phyloP scores from a whole-genome alignment of 1,284 basidiomycete species.

The Farysia itapuensis region DNA sequence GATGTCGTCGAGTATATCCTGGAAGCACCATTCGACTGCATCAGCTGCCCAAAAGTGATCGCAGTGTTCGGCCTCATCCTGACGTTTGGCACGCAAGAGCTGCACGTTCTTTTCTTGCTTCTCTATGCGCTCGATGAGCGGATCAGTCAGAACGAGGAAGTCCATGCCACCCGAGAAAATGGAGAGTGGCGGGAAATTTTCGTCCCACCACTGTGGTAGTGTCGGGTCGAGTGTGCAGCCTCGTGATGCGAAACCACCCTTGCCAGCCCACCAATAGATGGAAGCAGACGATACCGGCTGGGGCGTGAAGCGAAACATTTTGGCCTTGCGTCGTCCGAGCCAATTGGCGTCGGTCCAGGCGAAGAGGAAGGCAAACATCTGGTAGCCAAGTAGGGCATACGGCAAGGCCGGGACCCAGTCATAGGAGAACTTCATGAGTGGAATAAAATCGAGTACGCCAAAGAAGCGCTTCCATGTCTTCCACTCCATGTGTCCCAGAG shows the following conservation, averaged over 20 bases:
- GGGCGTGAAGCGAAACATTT: conserved; percentile 70
- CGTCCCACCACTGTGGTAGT: conserved; percentile 65
- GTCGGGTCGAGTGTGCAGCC: conserved; percentile 66
- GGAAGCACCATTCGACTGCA: conserved; percentile 67
- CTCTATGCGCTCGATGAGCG: conserved; percentile 48
- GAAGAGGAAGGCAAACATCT: conserved; percentile 68
- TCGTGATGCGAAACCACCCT: conserved; percentile 67
- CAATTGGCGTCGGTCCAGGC: conserved; percentile 70
- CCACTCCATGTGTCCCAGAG: conserved; percentile 62
- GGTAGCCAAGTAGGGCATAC: conserved; percentile 60
- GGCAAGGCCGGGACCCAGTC: conserved; percentile 65
- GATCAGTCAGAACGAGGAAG: conserved; percentile 53
- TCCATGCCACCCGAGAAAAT: conserved; percentile 64
- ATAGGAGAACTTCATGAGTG: conserved; percentile 67
- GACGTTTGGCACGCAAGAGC: conserved; percentile 64
- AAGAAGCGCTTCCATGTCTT: conserved; percentile 66
- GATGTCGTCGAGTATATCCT: conserved; percentile 58
- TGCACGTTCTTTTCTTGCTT: conserved; percentile 61
- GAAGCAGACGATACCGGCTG: conserved; percentile 66
- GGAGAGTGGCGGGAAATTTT: conserved; percentile 67
- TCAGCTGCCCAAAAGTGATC: conserved; percentile 67
- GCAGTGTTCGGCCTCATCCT: conserved; percentile 63
- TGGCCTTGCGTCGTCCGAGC: conserved; percentile 65
- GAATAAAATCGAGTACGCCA: conserved; percentile 69
- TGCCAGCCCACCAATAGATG: conserved; percentile 68